Evolutionary conservation across 164 flowering plant species (phyloP).

Genomic region (Berberis thunbergii): DNA sequence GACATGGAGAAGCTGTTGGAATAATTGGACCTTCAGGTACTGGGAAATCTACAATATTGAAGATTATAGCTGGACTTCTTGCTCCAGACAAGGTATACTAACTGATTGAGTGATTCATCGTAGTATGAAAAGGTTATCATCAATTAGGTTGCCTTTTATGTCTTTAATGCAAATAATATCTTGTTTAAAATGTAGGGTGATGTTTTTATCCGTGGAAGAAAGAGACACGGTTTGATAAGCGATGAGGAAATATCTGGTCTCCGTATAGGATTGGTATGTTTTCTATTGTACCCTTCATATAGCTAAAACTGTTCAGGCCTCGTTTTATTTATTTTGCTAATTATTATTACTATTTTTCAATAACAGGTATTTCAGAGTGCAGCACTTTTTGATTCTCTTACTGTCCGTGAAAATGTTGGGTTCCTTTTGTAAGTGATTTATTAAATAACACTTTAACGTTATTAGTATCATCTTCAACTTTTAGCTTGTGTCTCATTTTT

Average conservation of each 20-base stretch:
- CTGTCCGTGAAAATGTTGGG: constrained; percentile 99
- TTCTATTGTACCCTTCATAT: no score
- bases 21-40: constrained; percentile 99
- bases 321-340: no score
- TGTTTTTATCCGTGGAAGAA: constrained; percentile 72
- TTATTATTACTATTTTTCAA: no score
- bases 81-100: constrained; percentile 59
- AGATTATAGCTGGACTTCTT: constrained; percentile 96
- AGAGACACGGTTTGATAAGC: constrained; percentile 74
- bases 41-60: constrained; percentile 88
- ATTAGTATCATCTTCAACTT: no score
- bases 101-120: no score
- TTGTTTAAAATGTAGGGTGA: constrained; percentile 42
- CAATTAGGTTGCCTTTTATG: no score
- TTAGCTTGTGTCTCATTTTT: no score
- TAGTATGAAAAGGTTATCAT: no score
- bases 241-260: constrained; percentile 89
- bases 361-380: constrained; percentile 68
- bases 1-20: constrained; percentile 97
- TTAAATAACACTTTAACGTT: no score
- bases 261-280: constrained; percentile 80
- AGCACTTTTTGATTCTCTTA: constrained; percentile 93
- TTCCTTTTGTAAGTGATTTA: constrained; percentile 71
- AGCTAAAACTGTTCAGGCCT: no score
- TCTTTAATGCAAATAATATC: no score